phyloP scores from a whole-genome alignment of 176 grass and related monocot species.

The Bothriochloa decipiens region DNA sequence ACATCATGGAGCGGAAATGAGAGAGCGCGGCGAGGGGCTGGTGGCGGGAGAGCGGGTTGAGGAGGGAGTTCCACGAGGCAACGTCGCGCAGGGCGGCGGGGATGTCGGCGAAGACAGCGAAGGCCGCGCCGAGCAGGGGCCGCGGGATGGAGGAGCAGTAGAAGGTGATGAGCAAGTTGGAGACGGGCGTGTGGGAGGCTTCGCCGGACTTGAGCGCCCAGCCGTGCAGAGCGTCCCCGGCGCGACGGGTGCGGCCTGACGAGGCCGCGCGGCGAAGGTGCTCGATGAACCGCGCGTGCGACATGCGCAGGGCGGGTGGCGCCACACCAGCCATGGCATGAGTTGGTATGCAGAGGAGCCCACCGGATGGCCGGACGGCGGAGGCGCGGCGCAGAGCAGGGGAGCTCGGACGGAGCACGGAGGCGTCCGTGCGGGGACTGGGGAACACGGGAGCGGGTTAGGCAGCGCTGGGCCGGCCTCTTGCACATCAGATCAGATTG shows the following conservation, averaged over 20 bases:
- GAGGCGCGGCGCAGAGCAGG: too few relatives aligned
- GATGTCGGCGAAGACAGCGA: conserved; percentile 53
- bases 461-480: too few relatives aligned
- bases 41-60: conserved; percentile 61
- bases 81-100: conserved; percentile 34
- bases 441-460: too few relatives aligned
- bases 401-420: too few relatives aligned
- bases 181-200: conserved; percentile 52
- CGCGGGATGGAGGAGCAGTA: conserved; percentile 54
- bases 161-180: conserved; percentile 71
- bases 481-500: too few relatives aligned
- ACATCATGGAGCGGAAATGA: conserved; percentile 61
- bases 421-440: too few relatives aligned
- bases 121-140: conserved; percentile 37
- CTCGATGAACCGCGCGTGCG: conserved; percentile 52
- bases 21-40: conserved; percentile 36
- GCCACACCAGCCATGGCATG: conserved; percentile 25
- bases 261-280: conserved; percentile 36
- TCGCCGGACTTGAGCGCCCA: conserved; percentile 62
- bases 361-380: too few relatives aligned
- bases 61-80: conserved; percentile 76
- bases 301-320: conserved; percentile 21
- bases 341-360: too few relatives aligned
- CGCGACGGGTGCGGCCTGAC: not conserved
- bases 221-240: conserved; percentile 58